A percentile compares a stretch with the other conserved stretches of the same genome.
Conservation (phyloP, 371 early-diverging fungal genomes). For the Mucor lusitanicus region DNA sequence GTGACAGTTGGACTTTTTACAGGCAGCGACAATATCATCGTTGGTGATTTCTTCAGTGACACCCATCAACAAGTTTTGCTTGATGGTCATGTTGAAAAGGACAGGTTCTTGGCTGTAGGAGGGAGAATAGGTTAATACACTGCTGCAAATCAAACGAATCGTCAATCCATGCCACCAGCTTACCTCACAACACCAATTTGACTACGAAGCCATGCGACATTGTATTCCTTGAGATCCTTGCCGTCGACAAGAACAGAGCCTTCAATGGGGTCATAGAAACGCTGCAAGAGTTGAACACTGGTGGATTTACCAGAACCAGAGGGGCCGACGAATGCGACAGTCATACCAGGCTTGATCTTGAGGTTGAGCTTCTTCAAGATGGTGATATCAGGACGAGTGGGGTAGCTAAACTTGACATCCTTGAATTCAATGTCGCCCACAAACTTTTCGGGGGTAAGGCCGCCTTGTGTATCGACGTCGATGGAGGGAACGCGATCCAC, state of each 20-base stretch:
- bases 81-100: conserved; percentile 82
- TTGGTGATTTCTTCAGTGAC: conserved; percentile 49
- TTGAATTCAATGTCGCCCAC: conserved; percentile 71
- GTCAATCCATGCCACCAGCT: not conserved
- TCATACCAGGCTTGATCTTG: conserved; percentile 70
- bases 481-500: conserved; percentile 79
- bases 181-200: conserved; percentile 77
- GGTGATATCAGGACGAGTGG: conserved; percentile 73
- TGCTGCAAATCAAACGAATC: not conserved
- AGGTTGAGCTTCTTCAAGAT: conserved; percentile 65
- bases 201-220: conserved; percentile 72
- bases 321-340: conserved; percentile 63
- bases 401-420: conserved; percentile 74
- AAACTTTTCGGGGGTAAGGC: conserved; percentile 52
- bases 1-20: conserved; percentile 73
- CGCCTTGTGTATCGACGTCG: conserved; percentile 55
- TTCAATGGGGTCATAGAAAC: conserved; percentile 81
- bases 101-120: conserved; percentile 77
- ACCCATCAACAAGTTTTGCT: conserved; percentile 80
- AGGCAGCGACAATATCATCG: conserved; percentile 61
- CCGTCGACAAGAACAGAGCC: conserved; percentile 78
- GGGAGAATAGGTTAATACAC: not conserved
- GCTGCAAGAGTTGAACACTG: conserved; percentile 82
- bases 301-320: conserved; percentile 83
- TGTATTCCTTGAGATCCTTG: conserved; percentile 62